These are phyloP conservation scores for Camptophora hylomeconis DNA, from an alignment of 2,329 filamentous ascomycete species.

Conservation along the genomic window DNA sequence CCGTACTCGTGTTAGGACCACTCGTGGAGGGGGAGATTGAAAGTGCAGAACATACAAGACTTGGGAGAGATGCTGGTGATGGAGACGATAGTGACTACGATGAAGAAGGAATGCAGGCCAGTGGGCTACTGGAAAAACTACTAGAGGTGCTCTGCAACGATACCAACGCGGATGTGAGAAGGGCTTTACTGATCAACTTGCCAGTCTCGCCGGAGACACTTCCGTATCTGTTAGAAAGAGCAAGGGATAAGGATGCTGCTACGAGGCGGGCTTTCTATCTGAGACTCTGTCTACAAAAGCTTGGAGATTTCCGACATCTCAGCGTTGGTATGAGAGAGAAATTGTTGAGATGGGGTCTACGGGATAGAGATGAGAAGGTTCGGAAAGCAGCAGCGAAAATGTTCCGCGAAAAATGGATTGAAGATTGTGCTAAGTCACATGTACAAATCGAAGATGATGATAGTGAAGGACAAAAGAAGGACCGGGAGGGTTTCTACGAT, in stretches of 20 bases:
- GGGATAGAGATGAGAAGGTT: slow-evolving; percentile 88
- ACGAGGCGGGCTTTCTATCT: slow-evolving; percentile 81
- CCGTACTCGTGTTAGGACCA: slow-evolving; percentile 76
- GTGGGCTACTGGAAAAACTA: slow-evolving; percentile 67
- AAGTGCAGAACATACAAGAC: slow-evolving; percentile 41
- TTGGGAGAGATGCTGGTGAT: slow-evolving; percentile 41
- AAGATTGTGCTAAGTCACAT: slow-evolving; percentile 67
- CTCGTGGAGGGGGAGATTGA: slow-evolving; percentile 61
- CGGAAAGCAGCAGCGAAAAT: slow-evolving; percentile 80
- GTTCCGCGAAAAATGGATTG: slow-evolving; percentile 94
- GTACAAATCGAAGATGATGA: slow-evolving; percentile 21
- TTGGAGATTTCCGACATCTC: slow-evolving; percentile 89
- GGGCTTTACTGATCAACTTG: slow-evolving; percentile 80
- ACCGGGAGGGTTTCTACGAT: slow-evolving; percentile 36
- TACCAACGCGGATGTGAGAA: slow-evolving; percentile 81
- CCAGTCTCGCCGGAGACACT: slow-evolving; percentile 71
- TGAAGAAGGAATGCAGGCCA: slow-evolving; percentile 49
- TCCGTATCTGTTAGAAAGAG: slow-evolving; percentile 77
- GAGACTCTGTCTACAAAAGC: slow-evolving; percentile 66
- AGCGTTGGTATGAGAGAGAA: slow-evolving; percentile 93
- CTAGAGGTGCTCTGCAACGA: slow-evolving; percentile 86
- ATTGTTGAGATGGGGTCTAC: slow-evolving; percentile 81
- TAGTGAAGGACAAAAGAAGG: slow-evolving; percentile 29
- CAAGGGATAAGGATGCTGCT: slow-evolving; percentile 72
- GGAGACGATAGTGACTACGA: slow-evolving; percentile 44